These are phyloP conservation scores for Malus sieversii DNA, from an alignment of 306 rosid genomes.

Conservation along the genomic window DNA sequence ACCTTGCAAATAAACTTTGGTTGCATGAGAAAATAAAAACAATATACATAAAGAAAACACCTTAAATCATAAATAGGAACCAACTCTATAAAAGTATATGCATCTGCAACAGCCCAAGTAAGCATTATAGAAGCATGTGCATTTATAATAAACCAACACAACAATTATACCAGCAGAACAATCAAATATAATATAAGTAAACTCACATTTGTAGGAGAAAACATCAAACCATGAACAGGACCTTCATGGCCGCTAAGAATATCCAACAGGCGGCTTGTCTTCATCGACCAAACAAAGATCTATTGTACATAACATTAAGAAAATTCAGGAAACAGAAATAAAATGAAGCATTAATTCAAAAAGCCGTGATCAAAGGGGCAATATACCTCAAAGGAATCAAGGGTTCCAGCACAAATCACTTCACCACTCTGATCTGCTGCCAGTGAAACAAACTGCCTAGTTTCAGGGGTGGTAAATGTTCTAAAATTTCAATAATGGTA, in stretches of 20 bases:
- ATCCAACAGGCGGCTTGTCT: constrained; percentile 77
- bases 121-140: background rate
- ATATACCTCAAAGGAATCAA: constrained; percentile 87
- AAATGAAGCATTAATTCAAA: background rate
- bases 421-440: constrained; percentile 94
- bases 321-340: background rate
- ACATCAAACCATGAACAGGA: constrained; percentile 71
- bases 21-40: background rate
- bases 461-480: constrained; percentile 66
- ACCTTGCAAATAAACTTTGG: background rate
- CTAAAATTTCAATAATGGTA: constrained; percentile 77
- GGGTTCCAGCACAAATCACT: constrained; percentile 92
- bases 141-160: background rate
- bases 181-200: background rate
- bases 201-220: constrained; percentile 94
- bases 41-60: background rate
- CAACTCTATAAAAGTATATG: background rate
- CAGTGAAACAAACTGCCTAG: constrained; percentile 84
- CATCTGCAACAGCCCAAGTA: background rate
- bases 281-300: constrained; percentile 96
- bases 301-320: constrained; percentile 20
- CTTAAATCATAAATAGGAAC: background rate
- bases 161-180: background rate
- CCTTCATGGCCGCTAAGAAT: too few relatives aligned
- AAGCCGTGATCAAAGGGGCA: constrained; percentile 9